These are phyloP conservation scores for Epichloe sp. DNA, from an alignment of 2,329 filamentous ascomycete genomes.

Conservation along the genomic window DNA sequence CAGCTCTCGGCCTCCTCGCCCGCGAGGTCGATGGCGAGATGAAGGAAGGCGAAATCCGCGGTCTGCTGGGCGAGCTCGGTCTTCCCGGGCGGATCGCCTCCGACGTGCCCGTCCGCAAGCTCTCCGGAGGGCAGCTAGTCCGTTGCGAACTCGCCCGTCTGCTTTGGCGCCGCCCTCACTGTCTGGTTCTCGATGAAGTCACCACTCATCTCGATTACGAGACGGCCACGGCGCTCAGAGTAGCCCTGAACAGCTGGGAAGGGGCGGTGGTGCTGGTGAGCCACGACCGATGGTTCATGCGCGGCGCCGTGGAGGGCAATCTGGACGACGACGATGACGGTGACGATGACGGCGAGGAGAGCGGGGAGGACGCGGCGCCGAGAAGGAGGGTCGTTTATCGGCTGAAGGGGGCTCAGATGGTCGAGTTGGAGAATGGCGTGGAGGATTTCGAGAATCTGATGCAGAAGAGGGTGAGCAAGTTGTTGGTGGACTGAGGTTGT, in stretches of 20 bases:
- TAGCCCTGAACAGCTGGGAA: conserved; percentile 53
- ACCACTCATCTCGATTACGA: conserved; percentile 79
- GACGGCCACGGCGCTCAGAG: conserved; percentile 59
- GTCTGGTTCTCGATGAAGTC: conserved; percentile 66
- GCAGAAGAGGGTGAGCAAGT: conserved; percentile 41
- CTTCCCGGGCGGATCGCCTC: conserved; percentile 57
- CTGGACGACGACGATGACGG: conserved; percentile 25
- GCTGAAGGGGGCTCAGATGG: conserved; percentile 44
- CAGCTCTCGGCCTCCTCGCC: conserved; percentile 51
- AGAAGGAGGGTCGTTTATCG: conserved; percentile 46
- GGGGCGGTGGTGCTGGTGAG: conserved; percentile 67
- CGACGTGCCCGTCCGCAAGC: conserved; percentile 56
- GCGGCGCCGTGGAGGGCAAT: conserved; percentile 44
- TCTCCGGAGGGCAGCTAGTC: conserved; percentile 71
- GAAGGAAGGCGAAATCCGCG: conserved; percentile 54
- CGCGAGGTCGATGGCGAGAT: conserved; percentile 37
- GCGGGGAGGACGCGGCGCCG: conserved; percentile 25
- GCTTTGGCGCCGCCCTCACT: conserved; percentile 56
- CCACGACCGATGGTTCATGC: conserved; percentile 73
- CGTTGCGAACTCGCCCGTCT: conserved; percentile 51
- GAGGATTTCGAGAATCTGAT: conserved; percentile 51
- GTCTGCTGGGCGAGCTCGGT: conserved; percentile 54
- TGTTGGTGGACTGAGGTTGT: conserved; percentile 15
- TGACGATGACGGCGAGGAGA: conserved; percentile 21
- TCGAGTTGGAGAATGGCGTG: conserved; percentile 44